These are phyloP conservation scores for Flaveria trinervia DNA, from an alignment of 129 eudicot species.

Conservation along the genomic window DNA sequence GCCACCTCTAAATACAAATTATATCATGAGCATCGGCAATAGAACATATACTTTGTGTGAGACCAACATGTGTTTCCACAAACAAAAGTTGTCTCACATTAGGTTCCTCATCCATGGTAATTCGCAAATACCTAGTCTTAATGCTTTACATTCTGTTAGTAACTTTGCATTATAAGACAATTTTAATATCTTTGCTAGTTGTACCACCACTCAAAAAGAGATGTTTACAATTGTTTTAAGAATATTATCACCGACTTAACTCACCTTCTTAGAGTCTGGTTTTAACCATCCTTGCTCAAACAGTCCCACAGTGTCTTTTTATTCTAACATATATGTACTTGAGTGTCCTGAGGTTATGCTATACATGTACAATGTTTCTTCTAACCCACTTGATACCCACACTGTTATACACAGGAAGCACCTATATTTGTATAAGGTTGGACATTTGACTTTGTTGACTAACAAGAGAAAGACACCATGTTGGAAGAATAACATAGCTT, in stretches of 20 bases:
- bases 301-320: background rate
- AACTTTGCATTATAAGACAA: background rate
- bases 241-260: background rate
- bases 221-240: background rate
- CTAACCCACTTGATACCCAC: background rate
- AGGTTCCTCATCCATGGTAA: background rate
- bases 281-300: background rate
- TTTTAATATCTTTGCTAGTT: background rate
- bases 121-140: background rate
- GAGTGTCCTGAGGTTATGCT: constrained; percentile 1
- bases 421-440: background rate
- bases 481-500: background rate
- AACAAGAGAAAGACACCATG: constrained; percentile 2
- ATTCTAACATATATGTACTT: background rate
- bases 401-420: background rate
- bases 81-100: background rate
- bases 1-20: background rate
- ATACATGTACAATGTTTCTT: background rate
- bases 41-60: background rate
- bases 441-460: constrained; percentile 2
- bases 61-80: background rate
- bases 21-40: background rate
- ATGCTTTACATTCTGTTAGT: background rate
- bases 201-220: background rate
- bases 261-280: background rate